Base-by-base conservation (phyloP, 768 basidiomycete species). In the Aureoboletus auriporus region DNA sequence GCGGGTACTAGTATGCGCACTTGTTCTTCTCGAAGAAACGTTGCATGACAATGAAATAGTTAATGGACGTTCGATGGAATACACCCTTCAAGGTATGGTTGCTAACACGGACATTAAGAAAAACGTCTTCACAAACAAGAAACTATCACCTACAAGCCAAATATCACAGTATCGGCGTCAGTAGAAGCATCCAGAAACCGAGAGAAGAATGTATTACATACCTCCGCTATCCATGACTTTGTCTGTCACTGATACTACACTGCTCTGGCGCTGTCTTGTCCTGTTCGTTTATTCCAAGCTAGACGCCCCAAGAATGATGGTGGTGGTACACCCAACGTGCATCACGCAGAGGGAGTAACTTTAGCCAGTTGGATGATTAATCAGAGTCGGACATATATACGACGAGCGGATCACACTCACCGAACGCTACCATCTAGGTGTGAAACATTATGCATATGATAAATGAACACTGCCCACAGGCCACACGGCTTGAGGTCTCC, bases 231-330 rank as follows among this genome's bases (percentile, higher is more conserved):
- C 90, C 93, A 94, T 6, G 83, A 69, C 63, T 93, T 92, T 6
- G 89, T 92, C 47, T 83, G 77, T 60, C 89, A 89, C 61, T 93
- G 93, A 14, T 93, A 75, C 58, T 91, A 89, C 47, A 93, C 20
- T 23, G 20, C 69, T 53, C 76, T 74, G 0, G 91, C 90, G 26
- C 80, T 82, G 9, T 8, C 16, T 9, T n/a, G 38, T 17, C 12
- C 23, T 20, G 12, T 23, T n/a, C 14, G 11, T 16, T 30, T 12
- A 14, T 33, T 33, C 31, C 33, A 11, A 33, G n/a, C n/a, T n/a
- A n/a, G 14, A 33, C 14, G 14, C 35, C 26, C 29, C 40, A 28
- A 12, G 20, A 35, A 26, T n/a, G 33, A 26, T 14, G 11, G 23
- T 33, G 17, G 10, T 38, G 23, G 13, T 39, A 23, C 10, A 74